Evolutionary conservation across 192 early-diverging fungal species (phyloP), one percentile per base, ranked within the genome.

Genomic region (Gaertneriomyces sp.): DNA sequence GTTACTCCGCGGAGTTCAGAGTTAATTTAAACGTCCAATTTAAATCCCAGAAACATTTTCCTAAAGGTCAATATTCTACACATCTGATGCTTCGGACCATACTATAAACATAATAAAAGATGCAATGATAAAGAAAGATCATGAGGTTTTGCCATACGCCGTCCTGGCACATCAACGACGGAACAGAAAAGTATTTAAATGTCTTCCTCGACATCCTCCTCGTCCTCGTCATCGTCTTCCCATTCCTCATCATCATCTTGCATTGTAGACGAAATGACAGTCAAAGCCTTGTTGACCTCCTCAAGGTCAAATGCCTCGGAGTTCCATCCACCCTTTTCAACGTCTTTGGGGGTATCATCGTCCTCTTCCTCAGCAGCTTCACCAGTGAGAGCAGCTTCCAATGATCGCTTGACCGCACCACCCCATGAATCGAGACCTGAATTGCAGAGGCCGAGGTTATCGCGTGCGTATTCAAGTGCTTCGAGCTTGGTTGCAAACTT

Each of bases 361-460:
- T 53, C 20, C 50, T 64, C 62, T 6, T 64, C 62, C 6, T 64
- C 62, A 0, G 53, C 19, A 20, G 9, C 44, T 8, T 7, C 6
- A 38, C 17, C 20, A 20, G 50, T 19, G 62, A 64, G 62, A 40
- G 57, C 45, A 6, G 38, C 53, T 40, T 57, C 64, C 9, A 66
- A 38, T 42, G 41, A 12, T 33, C 46, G 53, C 42, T 55, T 66
- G 46, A 12, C 4, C 6, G 61, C 44, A 25, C 64, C 64, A 51
- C 53, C 53, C 64, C 64, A 66, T 42, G 64, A 66, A 54, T 66
- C 64, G n/a, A 66, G 64, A 12, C 41, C 64, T 20, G 38, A 33
- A 54, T 66, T 66, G 64, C 42, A 57, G 41, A 66, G 47, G 45
- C 64, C 64, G 33, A 66, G 42, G 53, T 66, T 55, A 17, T 66